Base-by-base conservation (phyloP, 352 stramenopile species). In the Pythium volutum region DNA sequence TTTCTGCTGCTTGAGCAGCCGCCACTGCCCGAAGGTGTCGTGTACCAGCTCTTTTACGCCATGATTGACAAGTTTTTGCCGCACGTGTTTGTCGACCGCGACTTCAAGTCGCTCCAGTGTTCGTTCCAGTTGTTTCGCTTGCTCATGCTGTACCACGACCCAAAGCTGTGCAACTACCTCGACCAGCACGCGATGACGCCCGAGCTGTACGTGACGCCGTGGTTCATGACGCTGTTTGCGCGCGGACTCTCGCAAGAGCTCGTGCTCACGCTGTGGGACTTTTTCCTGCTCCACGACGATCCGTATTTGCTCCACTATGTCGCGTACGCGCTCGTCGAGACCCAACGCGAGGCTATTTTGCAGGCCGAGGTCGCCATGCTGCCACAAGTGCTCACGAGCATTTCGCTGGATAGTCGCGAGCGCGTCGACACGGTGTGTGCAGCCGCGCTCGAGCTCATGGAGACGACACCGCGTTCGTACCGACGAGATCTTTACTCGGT, bases 181-280 rank as follows among this genome's bases (percentile, higher is more conserved):
- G 91, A 98, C 64, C 79, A 94, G 66, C 81, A 97, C 59, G 82
- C 95, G 36, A 92, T 98, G 85, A 94, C 84, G 9, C 92, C 92
- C 7, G 92, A 98, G 61, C 72, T 98, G 2, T 98, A 98, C 64
- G 88, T 96, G 7, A 97, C 90, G 34, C 91, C 91, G 20, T 97
- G 91, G 91, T 96, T 98, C 67, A 95, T 98, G 77, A 98, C 92
- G 65, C 75, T 98, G 3, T 97, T 98, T 73, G 87, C 92, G 25
- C 75, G 88, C 23, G 94, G 81, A 11, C 62, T 97, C 31, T 67
- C 78, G 25, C 79, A 77, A 0, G 75, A 89, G 3, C 69, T 92
- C 22, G 71, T 96, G 15, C 93, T 95, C 53, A 69, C 76, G 62
- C 70, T 97, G 1, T 98, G 91, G 91, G 91, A 98, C 60, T 93